Percentiles rank a stretch among this genome's conserved stretches.
Evolutionary conservation across 257 asterid genomes (phyloP).

Genomic region (Nicotiana tomentosiformis): DNA sequence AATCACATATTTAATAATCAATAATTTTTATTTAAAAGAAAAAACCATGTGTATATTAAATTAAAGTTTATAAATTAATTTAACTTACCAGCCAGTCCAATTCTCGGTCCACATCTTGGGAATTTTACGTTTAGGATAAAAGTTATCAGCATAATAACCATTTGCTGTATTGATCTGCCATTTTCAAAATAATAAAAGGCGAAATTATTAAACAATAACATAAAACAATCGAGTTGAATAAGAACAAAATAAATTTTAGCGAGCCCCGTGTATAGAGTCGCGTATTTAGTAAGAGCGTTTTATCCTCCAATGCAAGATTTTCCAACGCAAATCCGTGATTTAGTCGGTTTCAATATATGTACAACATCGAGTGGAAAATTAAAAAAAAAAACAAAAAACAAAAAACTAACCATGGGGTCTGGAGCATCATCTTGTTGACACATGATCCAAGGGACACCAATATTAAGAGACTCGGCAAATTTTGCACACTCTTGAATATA

Average conservation of each 20-base stretch:
- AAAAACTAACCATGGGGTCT: neutral
- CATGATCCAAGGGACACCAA: slow-evolving; percentile 52
- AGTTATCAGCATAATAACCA: slow-evolving; percentile 32
- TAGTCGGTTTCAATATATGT: too few species aligned
- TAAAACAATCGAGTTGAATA: too few species aligned
- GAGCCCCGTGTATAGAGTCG: too few species aligned
- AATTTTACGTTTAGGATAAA: slow-evolving; percentile 7
- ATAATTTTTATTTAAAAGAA: neutral
- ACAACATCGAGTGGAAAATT: too few species aligned
- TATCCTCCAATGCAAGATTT: too few species aligned
- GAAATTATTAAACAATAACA: neutral
- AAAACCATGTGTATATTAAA: neutral
- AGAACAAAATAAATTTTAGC: too few species aligned
- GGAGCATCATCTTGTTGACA: slow-evolving; percentile 40
- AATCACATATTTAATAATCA: neutral
- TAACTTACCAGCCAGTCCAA: slow-evolving; percentile 41
- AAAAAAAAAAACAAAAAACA: too few species aligned
- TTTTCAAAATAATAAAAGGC: neutral
- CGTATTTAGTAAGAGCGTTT: too few species aligned
- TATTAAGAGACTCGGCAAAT: slow-evolving; percentile 29
- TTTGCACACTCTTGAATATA: slow-evolving; percentile 26
- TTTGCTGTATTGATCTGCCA: slow-evolving; percentile 39
- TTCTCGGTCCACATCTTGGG: slow-evolving; percentile 47
- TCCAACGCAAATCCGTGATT: too few species aligned
- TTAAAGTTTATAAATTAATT: neutral